A percentile compares a stretch with the other conserved stretches of the same genome.
phyloP scores from a whole-genome alignment of 2,329 filamentous ascomycete genomes.

The Pleomassaria siparia region DNA sequence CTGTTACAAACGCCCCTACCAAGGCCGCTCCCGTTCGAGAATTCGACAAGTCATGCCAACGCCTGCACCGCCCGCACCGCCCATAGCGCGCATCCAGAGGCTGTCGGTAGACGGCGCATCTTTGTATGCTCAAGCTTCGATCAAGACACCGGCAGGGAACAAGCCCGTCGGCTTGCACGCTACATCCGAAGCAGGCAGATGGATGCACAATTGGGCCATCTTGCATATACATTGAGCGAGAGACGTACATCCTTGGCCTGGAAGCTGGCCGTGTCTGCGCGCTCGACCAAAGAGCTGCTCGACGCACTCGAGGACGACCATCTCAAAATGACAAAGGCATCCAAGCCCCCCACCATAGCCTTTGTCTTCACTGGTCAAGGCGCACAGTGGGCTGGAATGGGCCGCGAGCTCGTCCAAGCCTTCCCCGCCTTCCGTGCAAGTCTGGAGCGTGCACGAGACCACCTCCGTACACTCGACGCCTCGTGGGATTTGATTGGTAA shows the following conservation, averaged over 20 bases:
- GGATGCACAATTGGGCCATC: neutral
- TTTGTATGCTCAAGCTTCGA: too few relatives aligned
- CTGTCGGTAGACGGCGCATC: too few relatives aligned
- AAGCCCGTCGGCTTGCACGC: slow-evolving; percentile 4
- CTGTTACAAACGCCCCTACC: neutral
- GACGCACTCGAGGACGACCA: neutral
- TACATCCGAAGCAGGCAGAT: neutral
- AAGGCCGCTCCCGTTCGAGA: neutral
- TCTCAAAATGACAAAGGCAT: neutral
- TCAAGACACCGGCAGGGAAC: slow-evolving; percentile 7
- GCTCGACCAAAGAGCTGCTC: neutral
- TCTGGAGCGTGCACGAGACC: slow-evolving; percentile 2
- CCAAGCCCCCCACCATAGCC: neutral
- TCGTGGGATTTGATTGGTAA: slow-evolving; percentile 6
- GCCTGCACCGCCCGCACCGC: too few relatives aligned
- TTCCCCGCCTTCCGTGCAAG: slow-evolving; percentile 7
- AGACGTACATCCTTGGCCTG: slow-evolving; percentile 18
- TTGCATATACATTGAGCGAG: slow-evolving; percentile 31
- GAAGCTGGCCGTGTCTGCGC: neutral
- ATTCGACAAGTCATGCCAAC: neutral
- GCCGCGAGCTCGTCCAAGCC: slow-evolving; percentile 33
- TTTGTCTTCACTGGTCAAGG: slow-evolving; percentile 48
- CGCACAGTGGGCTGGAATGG: slow-evolving; percentile 48
- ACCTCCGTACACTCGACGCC: slow-evolving; percentile 2
- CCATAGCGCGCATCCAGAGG: too few relatives aligned